Percentiles rank a stretch among this genome's conserved stretches.
phyloP scores from a whole-genome alignment of 331 rosid genomes.

The Arachis monticola region DNA sequence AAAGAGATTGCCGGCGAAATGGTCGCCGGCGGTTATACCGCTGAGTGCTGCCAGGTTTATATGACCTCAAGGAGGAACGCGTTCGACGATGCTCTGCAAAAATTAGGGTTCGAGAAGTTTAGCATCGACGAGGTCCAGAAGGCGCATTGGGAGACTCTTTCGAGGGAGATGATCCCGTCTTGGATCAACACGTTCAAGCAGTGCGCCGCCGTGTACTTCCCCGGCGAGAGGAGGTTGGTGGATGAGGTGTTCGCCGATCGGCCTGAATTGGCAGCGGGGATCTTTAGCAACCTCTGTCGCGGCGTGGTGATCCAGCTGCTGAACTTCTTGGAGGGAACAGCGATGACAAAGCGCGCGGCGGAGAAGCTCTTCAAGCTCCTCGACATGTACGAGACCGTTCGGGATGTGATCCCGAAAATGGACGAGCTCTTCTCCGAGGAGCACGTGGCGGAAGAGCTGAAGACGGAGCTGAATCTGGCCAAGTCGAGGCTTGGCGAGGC shows the following conservation, averaged over 20 bases:
- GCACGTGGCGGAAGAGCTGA: conserved; percentile 42
- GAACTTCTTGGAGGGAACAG: conserved; percentile 67
- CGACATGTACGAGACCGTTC: conserved; percentile 77
- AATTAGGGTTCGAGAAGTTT: conserved; percentile 59
- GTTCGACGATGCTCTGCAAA: conserved; percentile 53
- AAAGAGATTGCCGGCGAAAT: conserved; percentile 55
- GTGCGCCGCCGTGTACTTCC: conserved; percentile 46
- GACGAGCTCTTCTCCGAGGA: conserved; percentile 54
- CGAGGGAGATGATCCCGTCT: conserved; percentile 58
- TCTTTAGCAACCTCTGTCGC: conserved; percentile 56
- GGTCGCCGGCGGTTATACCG: conserved; percentile 57
- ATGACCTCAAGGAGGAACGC: conserved; percentile 48
- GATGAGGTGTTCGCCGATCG: conserved; percentile 47
- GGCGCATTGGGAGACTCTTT: conserved; percentile 64
- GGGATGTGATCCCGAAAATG: conserved; percentile 48
- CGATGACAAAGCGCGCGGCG: conserved; percentile 67
- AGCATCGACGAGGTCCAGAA: conserved; percentile 80
- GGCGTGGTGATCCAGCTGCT: conserved; percentile 57
- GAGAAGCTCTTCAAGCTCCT: conserved; percentile 83
- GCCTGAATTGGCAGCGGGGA: conserved; percentile 22
- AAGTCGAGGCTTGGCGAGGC: conserved; percentile 64
- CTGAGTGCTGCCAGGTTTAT: conserved; percentile 69
- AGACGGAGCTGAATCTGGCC: conserved; percentile 49
- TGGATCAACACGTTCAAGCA: conserved; percentile 65
- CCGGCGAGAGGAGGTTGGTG: conserved; percentile 56